Base-by-base conservation (phyloP, 306 rosid genomes). In the Trifolium subterraneum region DNA sequence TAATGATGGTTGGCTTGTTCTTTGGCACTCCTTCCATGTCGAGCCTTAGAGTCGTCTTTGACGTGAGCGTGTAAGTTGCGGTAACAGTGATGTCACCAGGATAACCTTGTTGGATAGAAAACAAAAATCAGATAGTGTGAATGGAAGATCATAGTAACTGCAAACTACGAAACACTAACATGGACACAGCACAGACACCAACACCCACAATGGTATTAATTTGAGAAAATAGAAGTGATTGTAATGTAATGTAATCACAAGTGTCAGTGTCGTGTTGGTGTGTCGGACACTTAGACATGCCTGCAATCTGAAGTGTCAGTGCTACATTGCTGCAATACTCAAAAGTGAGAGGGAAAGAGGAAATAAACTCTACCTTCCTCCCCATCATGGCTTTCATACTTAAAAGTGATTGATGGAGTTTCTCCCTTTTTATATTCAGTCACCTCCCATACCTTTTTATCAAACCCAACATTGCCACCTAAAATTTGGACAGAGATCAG, bases 1-100 rank as follows among this genome's bases (percentile, higher is more conserved):
- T 92, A 65, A 92, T 79, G 2, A 86, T 83, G 41, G 99, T 94
- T 36, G 96, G 76, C 84, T 91, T 94, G 88, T 90, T 80, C 83
- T 85, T 86, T 8, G 95, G 85, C 76, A 88, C 86, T 73, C 93
- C 99, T 83, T 94, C 97, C 96, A 94, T 94, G 84, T 90, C 97
- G 66, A 94, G 99, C 80, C 86, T 88, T 83, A 94, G 19, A 15
- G 96, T 86, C 10, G 96, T 90, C 75, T 73, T 85, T 15, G 96
- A 87, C 47, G 85, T 88, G 72, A 94, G 99, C 0, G 86, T 83
- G 78, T 94, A 92, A 16, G 89, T 92, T 76, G 97, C 99, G 31
- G 92, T 87, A 35, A 94, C 68, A 6, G 87, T 80, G 44, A 92
- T 71, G 68, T 84, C 90, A 38, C 97, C 99, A 1, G 99, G 98